These are phyloP conservation scores for Phytophthora tentaculata DNA, from an alignment of 352 stramenopile species.

Conservation along the genomic window DNA sequence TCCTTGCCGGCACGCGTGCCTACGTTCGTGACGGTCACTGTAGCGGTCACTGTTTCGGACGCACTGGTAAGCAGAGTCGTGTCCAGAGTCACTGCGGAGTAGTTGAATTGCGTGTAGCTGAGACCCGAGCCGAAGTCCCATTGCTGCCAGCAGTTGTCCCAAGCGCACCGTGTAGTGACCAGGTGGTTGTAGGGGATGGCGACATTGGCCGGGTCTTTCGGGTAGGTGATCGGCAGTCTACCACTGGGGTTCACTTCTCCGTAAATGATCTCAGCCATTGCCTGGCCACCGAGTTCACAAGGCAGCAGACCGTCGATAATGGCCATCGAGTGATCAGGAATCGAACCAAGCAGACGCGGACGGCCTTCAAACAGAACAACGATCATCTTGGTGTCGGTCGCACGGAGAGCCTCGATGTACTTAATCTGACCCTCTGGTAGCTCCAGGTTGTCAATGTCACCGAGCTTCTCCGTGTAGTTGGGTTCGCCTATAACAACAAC, in stretches of 20 bases:
- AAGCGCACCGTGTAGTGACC: constrained; percentile 52
- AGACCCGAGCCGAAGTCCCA: constrained; percentile 73
- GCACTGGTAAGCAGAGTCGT: constrained; percentile 41
- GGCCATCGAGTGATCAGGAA: constrained; percentile 57
- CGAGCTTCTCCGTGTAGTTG: constrained; percentile 83
- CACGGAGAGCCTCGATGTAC: constrained; percentile 71
- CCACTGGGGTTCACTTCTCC: constrained; percentile 82
- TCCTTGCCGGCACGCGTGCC: constrained; percentile 66
- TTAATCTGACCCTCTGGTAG: constrained; percentile 69
- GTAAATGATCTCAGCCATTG: constrained; percentile 83
- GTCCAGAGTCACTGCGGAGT: constrained; percentile 48
- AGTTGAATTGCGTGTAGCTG: constrained; percentile 73
- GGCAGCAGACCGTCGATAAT: constrained; percentile 81
- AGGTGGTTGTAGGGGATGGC: constrained; percentile 77
- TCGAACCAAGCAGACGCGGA: constrained; percentile 65
- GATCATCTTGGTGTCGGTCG: constrained; percentile 75
- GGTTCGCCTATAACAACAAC: constrained; percentile 78
- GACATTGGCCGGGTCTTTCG: constrained; percentile 57
- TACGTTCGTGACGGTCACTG: constrained; percentile 74
- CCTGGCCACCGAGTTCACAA: constrained; percentile 75
- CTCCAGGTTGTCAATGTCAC: constrained; percentile 78
- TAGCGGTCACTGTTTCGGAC: constrained; percentile 21
- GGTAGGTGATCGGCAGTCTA: constrained; percentile 82
- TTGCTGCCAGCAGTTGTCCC: constrained; percentile 51
- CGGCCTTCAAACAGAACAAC: constrained; percentile 80